phyloP scores from a whole-genome alignment of 768 basidiomycete species.

The Leccinum fibrillosum region DNA sequence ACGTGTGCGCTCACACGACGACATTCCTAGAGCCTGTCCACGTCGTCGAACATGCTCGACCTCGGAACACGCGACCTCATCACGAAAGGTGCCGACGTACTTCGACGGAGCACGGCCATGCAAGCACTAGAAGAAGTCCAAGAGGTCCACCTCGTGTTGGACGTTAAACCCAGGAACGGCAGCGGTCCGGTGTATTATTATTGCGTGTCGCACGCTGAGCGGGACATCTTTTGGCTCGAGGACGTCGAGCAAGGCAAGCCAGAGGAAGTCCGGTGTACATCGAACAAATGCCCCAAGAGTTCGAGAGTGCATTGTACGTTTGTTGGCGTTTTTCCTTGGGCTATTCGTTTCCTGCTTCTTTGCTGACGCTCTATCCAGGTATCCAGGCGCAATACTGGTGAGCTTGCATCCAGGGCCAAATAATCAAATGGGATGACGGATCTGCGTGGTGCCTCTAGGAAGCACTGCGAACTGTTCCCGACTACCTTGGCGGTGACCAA shows the following conservation, averaged over 20 bases:
- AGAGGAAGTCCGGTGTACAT: slow-evolving; percentile 19
- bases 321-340: background rate
- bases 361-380: slow-evolving; percentile 13
- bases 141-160: slow-evolving; percentile 18
- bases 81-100: slow-evolving; percentile 9
- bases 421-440: background rate
- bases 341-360: background rate
- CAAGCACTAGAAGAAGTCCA: slow-evolving; percentile 8
- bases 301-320: slow-evolving; percentile 27
- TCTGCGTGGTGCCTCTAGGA: slow-evolving; percentile 12
- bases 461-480: slow-evolving; percentile 31
- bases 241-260: slow-evolving; percentile 17
- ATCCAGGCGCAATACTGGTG: slow-evolving; percentile 30
- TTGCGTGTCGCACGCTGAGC: slow-evolving; percentile 27
- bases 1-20: background rate
- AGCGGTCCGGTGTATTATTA: slow-evolving; percentile 19
- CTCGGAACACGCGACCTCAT: slow-evolving; percentile 3
- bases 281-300: slow-evolving; percentile 13
- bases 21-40: slow-evolving; percentile 10
- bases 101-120: slow-evolving; percentile 4
- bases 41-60: slow-evolving; percentile 10
- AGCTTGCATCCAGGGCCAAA: background rate
- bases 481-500: slow-evolving; percentile 22
- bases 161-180: background rate
- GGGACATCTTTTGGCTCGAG: slow-evolving; percentile 30